Base-by-base conservation (phyloP, 805 yeast species). In the Ogataea chonburiensis region DNA sequence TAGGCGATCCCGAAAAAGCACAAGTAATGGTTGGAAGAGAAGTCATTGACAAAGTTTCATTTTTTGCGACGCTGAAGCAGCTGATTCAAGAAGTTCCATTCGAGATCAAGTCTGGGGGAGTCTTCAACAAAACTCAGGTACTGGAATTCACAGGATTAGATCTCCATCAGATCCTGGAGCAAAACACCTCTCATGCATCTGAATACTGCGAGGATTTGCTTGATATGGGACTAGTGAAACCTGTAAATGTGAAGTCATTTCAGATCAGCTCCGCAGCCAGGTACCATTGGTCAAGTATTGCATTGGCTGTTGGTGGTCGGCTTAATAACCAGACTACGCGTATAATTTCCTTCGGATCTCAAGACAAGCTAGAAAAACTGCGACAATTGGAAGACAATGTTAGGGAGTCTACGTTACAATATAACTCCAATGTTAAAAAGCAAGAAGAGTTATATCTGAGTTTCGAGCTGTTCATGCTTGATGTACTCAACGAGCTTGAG, bases 251-350 rank as follows among this genome's bases (percentile, higher is more conserved):
- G 4, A 17, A 28, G 14, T 18, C 13, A 12, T 48, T 48, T 17
- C 50, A 48, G 34, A 22, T 40, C 11, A 46, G 50, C 28, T 34
- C 45, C 2, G 29, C 38, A 8, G 38, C 47, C 8, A 27, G 17
- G n/a, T 48, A 48, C 14, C 34, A 43, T 18, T 48, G 52, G 52
- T 41, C 52, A 8, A 42, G 42, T 2, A 17, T 26, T 15, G 31
- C 48, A 9, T 24, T 36, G 13, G 31, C 43, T 9, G 8, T 46
- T n/a, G 18, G 33, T 23, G 49, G 38, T 3, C 29, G 20, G 10
- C 9, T 19, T 10, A 7, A 7, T 7, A 7, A 19, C 7, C 7
- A 10, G 22, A 7, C 22, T 19, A 19, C 10, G 22, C 7, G 22
- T 7, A 19, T 19, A 10, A 7, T 19, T 7, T 19, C 22, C 9